A percentile compares a stretch with the other conserved stretches of the same genome.
These are phyloP conservation scores for Emmonsiellopsis sp. DNA, from an alignment of 2,329 filamentous ascomycete genomes.

Conservation along the genomic window DNA sequence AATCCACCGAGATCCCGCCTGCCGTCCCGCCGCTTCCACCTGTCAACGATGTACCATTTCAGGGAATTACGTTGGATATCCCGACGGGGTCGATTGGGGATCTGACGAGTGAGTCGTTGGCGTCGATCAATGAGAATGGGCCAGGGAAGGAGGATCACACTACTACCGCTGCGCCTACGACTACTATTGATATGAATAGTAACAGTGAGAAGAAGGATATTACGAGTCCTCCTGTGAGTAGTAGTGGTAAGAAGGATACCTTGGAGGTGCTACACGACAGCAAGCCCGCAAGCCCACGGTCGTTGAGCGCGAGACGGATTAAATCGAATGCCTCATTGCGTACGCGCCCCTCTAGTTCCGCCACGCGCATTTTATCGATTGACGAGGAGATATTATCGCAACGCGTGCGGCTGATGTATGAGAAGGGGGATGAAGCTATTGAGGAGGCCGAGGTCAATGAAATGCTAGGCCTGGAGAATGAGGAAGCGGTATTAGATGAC, in stretches of 20 bases:
- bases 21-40: conserved; percentile 24
- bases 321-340: conserved; percentile 29
- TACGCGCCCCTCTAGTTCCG: conserved; percentile 25
- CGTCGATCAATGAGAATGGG: background rate
- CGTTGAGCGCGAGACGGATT: conserved; percentile 17
- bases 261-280: background rate
- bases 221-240: background rate
- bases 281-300: conserved; percentile 13
- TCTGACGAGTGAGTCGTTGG: conserved; percentile 40
- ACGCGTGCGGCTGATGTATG: conserved; percentile 56
- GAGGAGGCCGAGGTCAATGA: conserved; percentile 31
- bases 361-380: conserved; percentile 47
- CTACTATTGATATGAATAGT: too few relatives aligned
- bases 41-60: conserved; percentile 30
- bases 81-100: conserved; percentile 46
- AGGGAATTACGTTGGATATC: conserved; percentile 45
- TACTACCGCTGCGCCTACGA: too few relatives aligned
- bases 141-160: background rate
- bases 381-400: conserved; percentile 55
- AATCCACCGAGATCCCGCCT: conserved; percentile 25
- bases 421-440: conserved; percentile 49
- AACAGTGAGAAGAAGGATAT: background rate
- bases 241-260: background rate
- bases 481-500: conserved; percentile 34
- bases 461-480: conserved; percentile 24